Conservation (phyloP, 352 stramenopile genomes). For the Elongisporangium undulatum region DNA sequence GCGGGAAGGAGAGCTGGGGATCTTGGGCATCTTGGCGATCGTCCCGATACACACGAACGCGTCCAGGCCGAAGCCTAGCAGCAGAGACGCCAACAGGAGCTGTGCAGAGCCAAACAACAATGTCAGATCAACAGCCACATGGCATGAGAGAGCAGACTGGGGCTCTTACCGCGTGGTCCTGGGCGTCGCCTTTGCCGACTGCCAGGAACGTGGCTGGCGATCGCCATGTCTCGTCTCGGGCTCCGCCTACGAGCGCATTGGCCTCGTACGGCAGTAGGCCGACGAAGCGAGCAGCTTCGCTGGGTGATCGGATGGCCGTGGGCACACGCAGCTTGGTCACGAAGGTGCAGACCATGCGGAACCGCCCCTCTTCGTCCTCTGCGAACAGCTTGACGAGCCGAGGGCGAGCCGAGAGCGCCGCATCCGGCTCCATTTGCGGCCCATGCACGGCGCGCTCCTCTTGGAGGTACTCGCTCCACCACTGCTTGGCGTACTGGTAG, state of each 20-base stretch:
- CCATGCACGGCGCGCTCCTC: slow-evolving; percentile 13
- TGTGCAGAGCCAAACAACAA: slow-evolving; percentile 15
- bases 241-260: slow-evolving; percentile 42
- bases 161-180: slow-evolving; percentile 70
- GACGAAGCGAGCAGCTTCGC: slow-evolving; percentile 85
- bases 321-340: slow-evolving; percentile 51
- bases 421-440: slow-evolving; percentile 5
- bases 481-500: slow-evolving; percentile 80
- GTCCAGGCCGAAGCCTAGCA: slow-evolving; percentile 87
- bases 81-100: slow-evolving; percentile 79
- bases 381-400: slow-evolving; percentile 81
- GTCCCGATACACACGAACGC: slow-evolving; percentile 86
- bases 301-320: slow-evolving; percentile 51
- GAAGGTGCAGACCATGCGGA: slow-evolving; percentile 87
- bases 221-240: slow-evolving; percentile 72
- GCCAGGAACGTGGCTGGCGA: slow-evolving; percentile 68
- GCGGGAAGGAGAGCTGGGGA: background rate
- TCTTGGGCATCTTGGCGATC: slow-evolving; percentile 20
- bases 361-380: slow-evolving; percentile 82
- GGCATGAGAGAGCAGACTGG: background rate
- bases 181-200: slow-evolving; percentile 63
- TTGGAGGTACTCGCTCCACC: slow-evolving; percentile 76
- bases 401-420: slow-evolving; percentile 9
- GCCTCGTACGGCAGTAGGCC: slow-evolving; percentile 68
- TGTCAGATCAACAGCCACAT: background rate